A percentile compares a stretch with the other conserved stretches of the same genome.
Conservation (phyloP, 441 rosid genomes). For the Kokia cookei region DNA sequence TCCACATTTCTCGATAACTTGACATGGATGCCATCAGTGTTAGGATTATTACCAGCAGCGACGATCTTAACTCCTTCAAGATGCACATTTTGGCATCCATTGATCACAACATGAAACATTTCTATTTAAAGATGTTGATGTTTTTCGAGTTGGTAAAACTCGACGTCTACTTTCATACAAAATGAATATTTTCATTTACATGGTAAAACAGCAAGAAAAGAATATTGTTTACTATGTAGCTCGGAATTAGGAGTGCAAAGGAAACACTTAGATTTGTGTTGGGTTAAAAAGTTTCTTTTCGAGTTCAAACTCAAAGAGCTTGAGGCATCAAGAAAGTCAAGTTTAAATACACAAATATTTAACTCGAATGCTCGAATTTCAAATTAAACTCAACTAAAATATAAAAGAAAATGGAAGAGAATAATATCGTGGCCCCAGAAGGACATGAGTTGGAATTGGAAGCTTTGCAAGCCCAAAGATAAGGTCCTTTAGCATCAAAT, state of each 20-base stretch:
- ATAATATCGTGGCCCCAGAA: slow-evolving; percentile 36
- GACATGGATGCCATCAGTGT: slow-evolving; percentile 41
- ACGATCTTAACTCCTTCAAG: slow-evolving; percentile 27
- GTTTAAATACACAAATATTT: too few relatives aligned
- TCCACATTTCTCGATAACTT: slow-evolving; percentile 24
- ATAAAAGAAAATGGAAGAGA: too few relatives aligned
- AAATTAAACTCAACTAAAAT: too few relatives aligned
- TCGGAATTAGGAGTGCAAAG: too few relatives aligned
- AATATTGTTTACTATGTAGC: too few relatives aligned
- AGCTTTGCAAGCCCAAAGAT: slow-evolving; percentile 49
- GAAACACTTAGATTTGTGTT: too few relatives aligned
- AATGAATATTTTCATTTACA: background rate
- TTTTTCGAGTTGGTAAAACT: slow-evolving; percentile 29
- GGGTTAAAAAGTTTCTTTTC: too few relatives aligned
- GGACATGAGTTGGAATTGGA: slow-evolving; percentile 38
- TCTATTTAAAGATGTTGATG: slow-evolving; percentile 38
- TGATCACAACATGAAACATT: slow-evolving; percentile 35
- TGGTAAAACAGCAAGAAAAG: background rate
- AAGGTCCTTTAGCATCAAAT: slow-evolving; percentile 39
- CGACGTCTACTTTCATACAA: slow-evolving; percentile 10
- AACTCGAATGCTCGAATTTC: too few relatives aligned
- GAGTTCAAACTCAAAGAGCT: too few relatives aligned
- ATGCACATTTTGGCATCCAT: slow-evolving; percentile 26
- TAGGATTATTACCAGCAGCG: slow-evolving; percentile 30
- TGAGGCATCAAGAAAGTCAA: too few relatives aligned